Evolutionary conservation across 1,139 yeast genomes (phyloP).

Genomic region (Pichia cactophila): DNA sequence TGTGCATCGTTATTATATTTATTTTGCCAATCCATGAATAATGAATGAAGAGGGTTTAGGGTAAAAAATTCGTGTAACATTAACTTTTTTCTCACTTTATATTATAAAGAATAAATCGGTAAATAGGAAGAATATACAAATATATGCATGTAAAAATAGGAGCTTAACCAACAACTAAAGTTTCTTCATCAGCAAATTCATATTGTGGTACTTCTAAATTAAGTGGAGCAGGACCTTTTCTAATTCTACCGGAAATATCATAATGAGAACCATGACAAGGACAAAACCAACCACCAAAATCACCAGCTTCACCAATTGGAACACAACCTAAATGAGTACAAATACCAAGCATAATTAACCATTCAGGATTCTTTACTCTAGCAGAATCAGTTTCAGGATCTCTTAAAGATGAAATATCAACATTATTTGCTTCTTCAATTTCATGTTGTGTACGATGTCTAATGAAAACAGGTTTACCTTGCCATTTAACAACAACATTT

Average conservation of each 20-base stretch:
- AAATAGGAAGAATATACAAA: not conserved
- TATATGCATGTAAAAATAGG: not conserved
- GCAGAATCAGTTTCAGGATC: slow-evolving; percentile 92
- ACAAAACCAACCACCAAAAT: slow-evolving; percentile 99
- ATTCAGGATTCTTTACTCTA: slow-evolving; percentile 95
- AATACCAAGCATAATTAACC: slow-evolving; percentile 99
- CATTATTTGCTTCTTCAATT: slow-evolving; percentile 86
- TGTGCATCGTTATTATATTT: slow-evolving; percentile 8
- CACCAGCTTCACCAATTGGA: slow-evolving; percentile 99
- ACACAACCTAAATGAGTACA: slow-evolving; percentile 99
- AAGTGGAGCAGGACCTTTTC: slow-evolving; percentile 99
- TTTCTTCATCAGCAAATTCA: slow-evolving; percentile 64
- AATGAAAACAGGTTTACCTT: slow-evolving; percentile 98
- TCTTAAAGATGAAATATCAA: slow-evolving; percentile 70
- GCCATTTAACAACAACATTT: slow-evolving; percentile 98
- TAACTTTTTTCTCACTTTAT: not conserved
- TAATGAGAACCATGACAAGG: slow-evolving; percentile 99
- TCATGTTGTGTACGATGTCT: slow-evolving; percentile 96
- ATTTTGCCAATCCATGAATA: slow-evolving; percentile 9
- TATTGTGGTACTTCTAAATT: slow-evolving; percentile 95
- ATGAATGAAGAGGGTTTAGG: too few species aligned
- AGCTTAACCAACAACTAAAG: slow-evolving; percentile 69
- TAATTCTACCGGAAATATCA: slow-evolving; percentile 99
- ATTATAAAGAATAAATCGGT: not conserved
- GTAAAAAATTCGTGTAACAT: not conserved